Conservation (phyloP, 2,329 filamentous ascomycete genomes). For the Colletotrichum limetticola region DNA sequence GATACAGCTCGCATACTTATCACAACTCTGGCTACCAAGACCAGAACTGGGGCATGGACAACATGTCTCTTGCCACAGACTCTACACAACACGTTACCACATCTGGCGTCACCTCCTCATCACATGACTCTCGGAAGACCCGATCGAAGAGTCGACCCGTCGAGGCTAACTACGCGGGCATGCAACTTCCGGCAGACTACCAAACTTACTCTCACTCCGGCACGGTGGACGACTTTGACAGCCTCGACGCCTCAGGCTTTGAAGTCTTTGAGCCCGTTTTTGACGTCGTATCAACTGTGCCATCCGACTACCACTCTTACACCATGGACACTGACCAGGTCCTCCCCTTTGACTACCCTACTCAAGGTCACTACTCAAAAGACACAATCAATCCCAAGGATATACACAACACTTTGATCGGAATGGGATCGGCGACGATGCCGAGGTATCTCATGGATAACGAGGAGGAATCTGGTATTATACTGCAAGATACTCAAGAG, state of each 20-base stretch:
- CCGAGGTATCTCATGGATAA: conserved; percentile 25
- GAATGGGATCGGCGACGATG: conserved; percentile 22
- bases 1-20: conserved; percentile 9
- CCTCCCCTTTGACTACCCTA: conserved; percentile 18
- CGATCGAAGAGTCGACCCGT: neutral
- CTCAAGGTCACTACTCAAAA: conserved; percentile 23
- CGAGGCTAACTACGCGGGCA: conserved; percentile 10
- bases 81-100: neutral
- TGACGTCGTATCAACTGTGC: conserved; percentile 29
- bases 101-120: neutral
- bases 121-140: neutral
- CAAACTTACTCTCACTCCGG: conserved; percentile 19
- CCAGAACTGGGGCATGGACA: conserved; percentile 22
- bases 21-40: conserved; percentile 26
- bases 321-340: conserved; percentile 30
- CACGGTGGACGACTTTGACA: conserved; percentile 26
- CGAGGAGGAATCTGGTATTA: conserved; percentile 24
- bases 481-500: conserved; percentile 31
- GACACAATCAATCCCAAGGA: conserved; percentile 33
- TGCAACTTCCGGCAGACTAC: conserved; percentile 22
- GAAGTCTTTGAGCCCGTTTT: conserved; percentile 30
- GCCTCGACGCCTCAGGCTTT: conserved; percentile 16
- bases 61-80: conserved; percentile 13
- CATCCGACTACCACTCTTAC: conserved; percentile 31
- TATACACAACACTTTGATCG: conserved; percentile 28